Percentiles rank a stretch among this genome's conserved stretches.
Conservation (phyloP, 176 grass and related monocot species). For the Musa schizocarpa region DNA sequence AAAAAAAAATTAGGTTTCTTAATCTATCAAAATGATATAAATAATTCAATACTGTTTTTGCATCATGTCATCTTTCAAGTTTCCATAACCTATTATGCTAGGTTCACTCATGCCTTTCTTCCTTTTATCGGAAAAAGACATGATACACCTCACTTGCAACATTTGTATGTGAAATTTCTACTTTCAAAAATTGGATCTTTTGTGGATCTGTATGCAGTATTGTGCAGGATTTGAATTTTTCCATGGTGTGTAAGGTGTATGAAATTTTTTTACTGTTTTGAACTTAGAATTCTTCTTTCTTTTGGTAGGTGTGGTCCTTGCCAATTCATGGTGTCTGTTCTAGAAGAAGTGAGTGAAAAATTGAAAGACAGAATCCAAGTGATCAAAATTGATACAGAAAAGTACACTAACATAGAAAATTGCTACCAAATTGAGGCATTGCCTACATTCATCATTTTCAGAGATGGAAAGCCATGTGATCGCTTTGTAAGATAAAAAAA, state of each 20-base stretch:
- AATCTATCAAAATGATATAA: no score
- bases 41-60: no score
- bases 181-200: neutral
- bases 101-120: neutral
- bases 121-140: neutral
- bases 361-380: conserved; percentile 80
- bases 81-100: no score
- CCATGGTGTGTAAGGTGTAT: neutral
- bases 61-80: no score
- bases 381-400: conserved; percentile 98
- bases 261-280: neutral
- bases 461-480: conserved; percentile 77
- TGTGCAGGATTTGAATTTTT: neutral
- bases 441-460: conserved; percentile 94
- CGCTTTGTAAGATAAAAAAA: conserved; percentile 62
- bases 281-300: neutral
- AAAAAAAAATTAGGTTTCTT: no score
- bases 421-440: conserved; percentile 72
- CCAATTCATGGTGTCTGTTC: conserved; percentile 94
- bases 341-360: conserved; percentile 84
- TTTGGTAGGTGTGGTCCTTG: conserved; percentile 79
- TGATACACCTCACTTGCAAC: neutral
- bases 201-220: neutral
- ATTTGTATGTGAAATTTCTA: neutral
- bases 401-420: conserved; percentile 72